Evolutionary conservation across 495 filamentous ascomycete species (phyloP), one percentile per base, ranked within the genome.

Genomic region (Podospora australis): DNA sequence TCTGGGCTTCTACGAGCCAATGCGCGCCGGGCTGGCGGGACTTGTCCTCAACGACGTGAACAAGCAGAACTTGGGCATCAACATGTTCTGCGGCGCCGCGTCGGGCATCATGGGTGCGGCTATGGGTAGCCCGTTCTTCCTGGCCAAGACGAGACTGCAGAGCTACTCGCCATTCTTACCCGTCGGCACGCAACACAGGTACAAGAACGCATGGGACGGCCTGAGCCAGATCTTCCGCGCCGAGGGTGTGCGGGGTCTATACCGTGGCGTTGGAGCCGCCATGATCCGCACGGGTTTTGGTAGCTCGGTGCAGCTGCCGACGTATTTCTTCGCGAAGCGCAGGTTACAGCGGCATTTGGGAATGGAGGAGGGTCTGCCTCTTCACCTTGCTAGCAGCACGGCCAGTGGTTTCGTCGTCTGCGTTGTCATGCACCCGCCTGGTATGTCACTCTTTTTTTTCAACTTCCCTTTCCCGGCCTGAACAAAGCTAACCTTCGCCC

Each of bases 251-350:
- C 71, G 70, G 26, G 92, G 92, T 2, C 62, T 96, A 25, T 99
- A 96, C 58, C 74, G 92, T 26, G 92, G 92, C 39, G 85, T 96
- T 0, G 84, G 81, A 1, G 90, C 92, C 4, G 90, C 92, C n/a
- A 96, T 96, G 88, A 84, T 99, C 40, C 74, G 92, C 28, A 99
- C 92, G 1, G 90, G 92, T 20, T 96, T 96, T 63, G 92, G 92
- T 14, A 90, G 85, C 67, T 86, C 86, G 36, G 92, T 97, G 39
- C 92, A 99, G 70, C 74, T 99, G 40, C 92, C 92, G 3, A 99
- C 94, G 17, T 99, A 99, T 61, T 97, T 96, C 74, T 92, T 97
- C 62, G 92, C 90, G 1, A 99, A 99, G 75, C 74, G 92, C 49
- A 78, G 84, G 56, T 65, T 99, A 50, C 74, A 83, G 16, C 80